Percentiles rank a stretch among this genome's conserved stretches.
phyloP scores from a whole-genome alignment of 352 stramenopile genomes.

The Phytophthora vignae region DNA sequence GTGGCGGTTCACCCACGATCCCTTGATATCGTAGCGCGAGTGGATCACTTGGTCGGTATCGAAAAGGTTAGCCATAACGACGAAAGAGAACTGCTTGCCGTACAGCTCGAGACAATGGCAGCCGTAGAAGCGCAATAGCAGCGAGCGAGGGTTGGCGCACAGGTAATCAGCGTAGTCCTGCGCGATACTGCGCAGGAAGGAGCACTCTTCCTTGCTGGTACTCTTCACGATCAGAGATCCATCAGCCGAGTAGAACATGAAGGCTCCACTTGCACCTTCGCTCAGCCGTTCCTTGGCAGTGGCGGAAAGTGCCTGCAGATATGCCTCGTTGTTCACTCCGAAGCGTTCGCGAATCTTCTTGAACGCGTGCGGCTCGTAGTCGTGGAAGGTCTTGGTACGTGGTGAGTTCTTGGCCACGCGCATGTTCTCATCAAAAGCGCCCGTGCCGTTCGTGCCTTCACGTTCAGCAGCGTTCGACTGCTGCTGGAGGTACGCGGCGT shows the following conservation, averaged over 20 bases:
- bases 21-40: conserved; percentile 92
- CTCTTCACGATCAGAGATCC: conserved; percentile 92
- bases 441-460: conserved; percentile 34
- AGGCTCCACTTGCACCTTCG: conserved; percentile 89
- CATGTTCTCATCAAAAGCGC: conserved; percentile 77
- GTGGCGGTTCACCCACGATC: conserved; percentile 90
- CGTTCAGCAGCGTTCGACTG: conserved; percentile 49
- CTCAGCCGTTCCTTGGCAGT: conserved; percentile 90
- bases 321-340: conserved; percentile 86
- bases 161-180: conserved; percentile 90
- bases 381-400: conserved; percentile 88
- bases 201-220: conserved; percentile 88
- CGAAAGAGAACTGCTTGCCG: conserved; percentile 92
- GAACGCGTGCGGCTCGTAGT: conserved; percentile 90
- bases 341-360: conserved; percentile 90
- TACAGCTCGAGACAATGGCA: conserved; percentile 92
- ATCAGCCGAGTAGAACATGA: conserved; percentile 94
- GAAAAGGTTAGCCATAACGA: conserved; percentile 94
- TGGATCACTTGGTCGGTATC: conserved; percentile 90
- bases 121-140: conserved; percentile 92
- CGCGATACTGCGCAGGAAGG: conserved; percentile 87
- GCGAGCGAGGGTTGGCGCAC: conserved; percentile 81
- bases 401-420: conserved; percentile 76
- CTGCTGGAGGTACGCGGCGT: conserved; percentile 65
- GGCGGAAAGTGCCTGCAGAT: conserved; percentile 82